Evolutionary conservation across 768 basidiomycete species (phyloP), one percentile per base, ranked within the genome.

Genomic region (Pisolithus albus): DNA sequence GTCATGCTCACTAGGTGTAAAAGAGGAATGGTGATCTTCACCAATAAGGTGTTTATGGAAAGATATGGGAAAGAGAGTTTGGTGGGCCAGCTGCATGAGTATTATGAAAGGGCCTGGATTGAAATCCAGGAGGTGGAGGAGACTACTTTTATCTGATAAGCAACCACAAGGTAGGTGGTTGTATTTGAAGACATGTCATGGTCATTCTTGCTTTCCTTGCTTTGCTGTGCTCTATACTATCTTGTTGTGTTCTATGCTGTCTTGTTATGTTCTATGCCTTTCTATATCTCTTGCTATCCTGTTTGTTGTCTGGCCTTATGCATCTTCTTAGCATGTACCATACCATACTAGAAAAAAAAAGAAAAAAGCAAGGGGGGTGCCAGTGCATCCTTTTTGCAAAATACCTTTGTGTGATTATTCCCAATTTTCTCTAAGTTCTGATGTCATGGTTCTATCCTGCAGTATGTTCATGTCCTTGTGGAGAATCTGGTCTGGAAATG

Each of bases 1-100:
- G 89, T 92, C 52, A 90, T 92, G 88, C 81, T 92, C 7, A 84
- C 82, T 44, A 79, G 90, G 36, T 89, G 84, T 74, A 84, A 85
- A 64, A 73, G 69, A 46, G 84, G 82, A 28, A 91, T 92, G 88
- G 81, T 82, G 52, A 84, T 92, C 57, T 72, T 84, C 47, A 75
- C 83, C 19, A 86, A 74, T 58, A 70, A 72, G 56, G 69, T 69
- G 16, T 92, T 91, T 61, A 70, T 92, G 38, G 56, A 61, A n/a
- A 76, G 76, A 9, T 60, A 66, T 60, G 88, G 80, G 47, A 63
- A 61, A n/a, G 56, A 70, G 30, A 71, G 76, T 4, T 61, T 81
- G 16, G 67, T 79, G 42, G 79, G 78, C 40, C 58, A 78, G 56
- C 64, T 68, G 11, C 2, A 2, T 7, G 67, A 59, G 9, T 71